Evolutionary conservation across 805 yeast species (phyloP).

Genomic region (Blastobotrys peoriensis): DNA sequence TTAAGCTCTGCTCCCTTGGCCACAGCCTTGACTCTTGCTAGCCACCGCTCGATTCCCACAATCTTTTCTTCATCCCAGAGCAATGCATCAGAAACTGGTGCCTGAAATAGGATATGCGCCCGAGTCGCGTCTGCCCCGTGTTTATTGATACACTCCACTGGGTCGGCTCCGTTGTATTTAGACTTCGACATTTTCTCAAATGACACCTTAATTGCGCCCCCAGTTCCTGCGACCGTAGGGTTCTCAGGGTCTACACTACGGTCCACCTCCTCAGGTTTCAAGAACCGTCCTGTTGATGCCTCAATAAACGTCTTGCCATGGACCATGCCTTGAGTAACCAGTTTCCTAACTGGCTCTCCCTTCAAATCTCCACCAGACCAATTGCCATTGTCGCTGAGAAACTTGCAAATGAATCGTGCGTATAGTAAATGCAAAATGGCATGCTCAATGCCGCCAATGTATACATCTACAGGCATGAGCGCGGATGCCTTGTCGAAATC

Average conservation of each 20-base stretch:
- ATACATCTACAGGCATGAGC: conserved; percentile 78
- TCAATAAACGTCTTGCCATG: conserved; percentile 81
- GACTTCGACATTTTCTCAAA: conserved; percentile 97
- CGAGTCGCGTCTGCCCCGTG: conserved; percentile 94
- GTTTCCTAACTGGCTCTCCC: conserved; percentile 75
- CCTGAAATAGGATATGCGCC: conserved; percentile 88
- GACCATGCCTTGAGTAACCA: conserved; percentile 97
- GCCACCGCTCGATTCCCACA: conserved; percentile 84
- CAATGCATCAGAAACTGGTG: conserved; percentile 75
- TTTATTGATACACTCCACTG: conserved; percentile 59
- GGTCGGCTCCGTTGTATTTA: conserved; percentile 91
- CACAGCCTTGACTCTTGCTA: conserved; percentile 46
- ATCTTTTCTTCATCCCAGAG: conserved; percentile 90
- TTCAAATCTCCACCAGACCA: conserved; percentile 53
- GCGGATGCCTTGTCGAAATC: conserved; percentile 41
- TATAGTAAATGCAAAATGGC: conserved; percentile 89
- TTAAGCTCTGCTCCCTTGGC: conserved; percentile 5
- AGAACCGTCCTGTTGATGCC: conserved; percentile 64
- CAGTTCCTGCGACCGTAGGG: conserved; percentile 46
- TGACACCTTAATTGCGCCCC: conserved; percentile 46
- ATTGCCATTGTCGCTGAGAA: conserved; percentile 56
- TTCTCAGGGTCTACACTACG: conserved; percentile 27
- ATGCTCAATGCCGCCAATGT: conserved; percentile 94
- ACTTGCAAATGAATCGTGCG: conserved; percentile 79
- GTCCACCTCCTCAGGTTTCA: conserved; percentile 73